These are phyloP conservation scores for Backusella circina DNA, from an alignment of 192 early-diverging fungal genomes.

Conservation along the genomic window DNA sequence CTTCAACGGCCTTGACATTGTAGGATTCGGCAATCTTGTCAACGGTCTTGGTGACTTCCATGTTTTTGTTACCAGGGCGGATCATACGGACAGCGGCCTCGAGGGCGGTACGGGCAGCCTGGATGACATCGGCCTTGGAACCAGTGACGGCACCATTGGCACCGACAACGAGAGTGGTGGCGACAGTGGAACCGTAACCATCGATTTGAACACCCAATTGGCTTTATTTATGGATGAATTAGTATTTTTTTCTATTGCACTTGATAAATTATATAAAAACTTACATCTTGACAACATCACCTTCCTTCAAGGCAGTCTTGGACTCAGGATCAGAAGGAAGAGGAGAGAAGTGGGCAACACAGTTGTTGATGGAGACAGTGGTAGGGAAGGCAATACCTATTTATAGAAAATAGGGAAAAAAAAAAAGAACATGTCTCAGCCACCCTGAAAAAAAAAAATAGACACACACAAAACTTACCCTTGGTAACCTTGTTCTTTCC, in stretches of 20 bases:
- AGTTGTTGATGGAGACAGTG: conserved; percentile 78
- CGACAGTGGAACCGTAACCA: conserved; percentile 79
- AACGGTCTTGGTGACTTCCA: conserved; percentile 72
- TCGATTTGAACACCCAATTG: conserved; percentile 91
- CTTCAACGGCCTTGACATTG: conserved; percentile 87
- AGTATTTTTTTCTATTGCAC: background rate
- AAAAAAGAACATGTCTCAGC: background rate
- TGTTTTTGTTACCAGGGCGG: conserved; percentile 78
- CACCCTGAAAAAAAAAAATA: background rate
- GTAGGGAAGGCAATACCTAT: conserved; percentile 86
- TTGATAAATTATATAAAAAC: conserved; percentile 15
- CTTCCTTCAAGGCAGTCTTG: conserved; percentile 55
- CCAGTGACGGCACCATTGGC: conserved; percentile 75
- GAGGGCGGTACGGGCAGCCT: conserved; percentile 79
- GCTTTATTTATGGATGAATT: conserved; percentile 28
- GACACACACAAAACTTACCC: conserved; percentile 8
- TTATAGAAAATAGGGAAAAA: background rate
- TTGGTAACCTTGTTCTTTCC: conserved; percentile 65
- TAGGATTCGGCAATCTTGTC: conserved; percentile 78
- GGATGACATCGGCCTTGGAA: conserved; percentile 80
- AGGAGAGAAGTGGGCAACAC: conserved; percentile 85
- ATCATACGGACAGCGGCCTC: conserved; percentile 86
- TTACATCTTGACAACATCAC: conserved; percentile 89
- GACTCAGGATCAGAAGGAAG: conserved; percentile 67
- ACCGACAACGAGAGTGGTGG: conserved; percentile 84